Evolutionary conservation across 1,284 basidiomycete genomes (phyloP), one percentile per base, ranked within the genome.

Genomic region (Paramarasmius palmivorus): DNA sequence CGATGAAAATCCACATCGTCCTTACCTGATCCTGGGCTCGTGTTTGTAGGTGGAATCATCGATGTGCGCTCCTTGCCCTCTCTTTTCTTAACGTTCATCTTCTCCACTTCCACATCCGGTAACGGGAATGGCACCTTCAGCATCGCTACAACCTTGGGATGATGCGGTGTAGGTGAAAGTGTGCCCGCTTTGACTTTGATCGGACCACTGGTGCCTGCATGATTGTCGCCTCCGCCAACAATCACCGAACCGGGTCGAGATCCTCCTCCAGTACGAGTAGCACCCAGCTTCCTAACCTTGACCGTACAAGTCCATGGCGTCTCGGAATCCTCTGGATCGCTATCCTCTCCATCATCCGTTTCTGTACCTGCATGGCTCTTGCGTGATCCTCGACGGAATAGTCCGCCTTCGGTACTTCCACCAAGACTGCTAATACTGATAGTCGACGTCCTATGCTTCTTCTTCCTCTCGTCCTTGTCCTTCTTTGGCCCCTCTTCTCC

Each of bases 281-380:
- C n/a, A 52, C 42, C 46, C 34, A 67, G 29, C 19, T 77, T 69
- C 25, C 77, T 76, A 32, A 87, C 71, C 59, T 84, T 79, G 59
- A 92, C 73, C 20, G 81, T 83, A 66, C 95, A 98, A 39, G 86
- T 83, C 95, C 95, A 99, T 0, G 95, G 92, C 25, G 92, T 94
- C 71, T 98, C 95, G 42, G 89, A 92, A 68, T 98, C 95, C 68
- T 98, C 95, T 0, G 94, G 92, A 62, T 98, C 95, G 56, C 88
- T 92, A 49, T 93, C 87, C 17, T 86, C 81, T 1, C 75, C 86
- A 5, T 75, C 77, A 41, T n/a, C 29, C 32, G 59, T 62, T 14
- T 68, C 49, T 37, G 49, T 54, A 48, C 58, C 57, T 19, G 60
- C 60, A 17, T 29, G 4, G 8, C 26, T 4, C 9, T 32, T 26